Base-by-base conservation (phyloP, 2,329 filamentous ascomycete species). In the Fusarium sp. region DNA sequence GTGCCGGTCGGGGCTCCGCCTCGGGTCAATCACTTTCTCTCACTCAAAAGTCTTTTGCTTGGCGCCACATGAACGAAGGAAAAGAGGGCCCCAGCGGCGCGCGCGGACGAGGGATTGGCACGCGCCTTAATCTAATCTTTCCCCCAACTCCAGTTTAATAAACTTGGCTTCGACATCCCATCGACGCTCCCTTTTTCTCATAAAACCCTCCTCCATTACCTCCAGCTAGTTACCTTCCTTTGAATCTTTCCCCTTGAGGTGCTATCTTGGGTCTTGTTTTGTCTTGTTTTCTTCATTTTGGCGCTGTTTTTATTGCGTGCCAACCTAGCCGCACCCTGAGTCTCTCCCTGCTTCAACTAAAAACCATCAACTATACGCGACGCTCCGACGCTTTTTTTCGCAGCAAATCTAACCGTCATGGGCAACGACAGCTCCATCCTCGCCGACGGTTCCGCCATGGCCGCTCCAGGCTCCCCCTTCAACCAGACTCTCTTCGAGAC, bases 401-500 rank as follows among this genome's bases (percentile, higher is more conserved):
- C 32, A 45, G 33, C 66, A 62, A 56, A 67, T 63, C 56, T 50
- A 65, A 61, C 69, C 65, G 73, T 75, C 80, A 87, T 86, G 85
- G 82, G 82, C 73, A 85, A 85, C 80, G 77, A 82, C 72, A 72
- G 77, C 62, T 75, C 78, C 63, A 73, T 75, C 54, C 72, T 78
- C 67, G 76, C 79, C 67, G 76, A 79, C 66, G 77, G 80, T 71
- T 75, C 81, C 79, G 79, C 77, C 78, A 87, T 87, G 85, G 82
- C 82, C 80, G 35, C 68, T 37, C 66, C 72, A 27, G 72, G 72
- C 72, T 68, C 66, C 27, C 66, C 66, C n/a, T 63, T 75, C 66
- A 92, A 90, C 81, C 81, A 86, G 66, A 88, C 88, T 20, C 81
- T 89, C 75, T 87, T 87, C 84, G 90, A 91, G 79, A 79, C 81